Evolutionary conservation across 345 rosid species (phyloP), one percentile per base, ranked within the genome.

Genomic region (Melaleuca alternifolia): DNA sequence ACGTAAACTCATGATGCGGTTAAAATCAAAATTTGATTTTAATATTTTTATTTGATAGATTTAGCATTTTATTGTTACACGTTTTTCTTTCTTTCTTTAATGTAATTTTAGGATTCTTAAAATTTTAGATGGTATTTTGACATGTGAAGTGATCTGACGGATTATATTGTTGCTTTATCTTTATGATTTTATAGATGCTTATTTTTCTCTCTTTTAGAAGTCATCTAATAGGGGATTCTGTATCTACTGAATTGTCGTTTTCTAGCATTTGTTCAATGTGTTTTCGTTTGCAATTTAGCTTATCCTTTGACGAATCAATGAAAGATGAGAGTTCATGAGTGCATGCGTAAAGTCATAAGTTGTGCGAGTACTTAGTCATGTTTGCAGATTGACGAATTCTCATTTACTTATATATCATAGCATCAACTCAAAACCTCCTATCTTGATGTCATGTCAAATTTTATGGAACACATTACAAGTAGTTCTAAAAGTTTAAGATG

Each of bases 321-420:
- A 62, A 62, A 30, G 15, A 28, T 15, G 37, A 62, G 76, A 62
- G 16, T 15, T 62, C 18, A 44, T 30, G n/a, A n/a, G n/a, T 28
- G 20, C 2, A 6, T 0, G 23, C 0, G 1, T 1, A 11, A 33
- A 7, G 10, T 15, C 3, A 11, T 15, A 65, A 16, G 77, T 16
- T 6, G 16, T 33, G 79, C 18, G 13, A 71, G 46, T 33, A 24
- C 9, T 21, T 71, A 37, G 24, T 71, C 12, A 18, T 4, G 44
- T 65, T 20, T 65, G 18, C 0, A 0, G 41, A 65, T 65, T 1
- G 79, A 18, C 10, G 8, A 9, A 1, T 33, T 10, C 44, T 5
- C 5, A 5, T 71, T 71, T 71, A 33, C 24, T 41, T 33, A 71
- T 71, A 33, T 10, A 23, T 71, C 18, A 5, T 6, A 71, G 13